phyloP scores from a whole-genome alignment of 169 alveolate genomes.

The Eimeria praecox region DNA sequence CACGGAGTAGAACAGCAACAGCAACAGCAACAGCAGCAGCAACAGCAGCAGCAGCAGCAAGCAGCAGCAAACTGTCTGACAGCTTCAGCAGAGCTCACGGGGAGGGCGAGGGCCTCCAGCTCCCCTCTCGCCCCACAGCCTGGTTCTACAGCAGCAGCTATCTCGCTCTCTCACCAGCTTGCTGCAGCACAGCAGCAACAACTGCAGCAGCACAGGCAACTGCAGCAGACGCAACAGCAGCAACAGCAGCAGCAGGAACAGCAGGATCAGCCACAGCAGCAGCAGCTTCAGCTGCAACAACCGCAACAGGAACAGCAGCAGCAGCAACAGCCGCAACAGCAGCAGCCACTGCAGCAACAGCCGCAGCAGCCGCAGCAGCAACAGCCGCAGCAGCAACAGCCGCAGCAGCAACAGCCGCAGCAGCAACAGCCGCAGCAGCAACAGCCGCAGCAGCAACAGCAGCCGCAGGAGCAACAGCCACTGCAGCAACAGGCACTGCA shows the following conservation, averaged over 20 bases:
- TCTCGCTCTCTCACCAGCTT: constrained; percentile 47
- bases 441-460: not conserved
- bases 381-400: constrained; percentile 3
- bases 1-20: not conserved
- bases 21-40: constrained; percentile 32
- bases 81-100: not conserved
- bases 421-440: constrained; percentile 1
- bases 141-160: not conserved
- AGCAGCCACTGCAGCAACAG: not conserved
- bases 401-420: not conserved
- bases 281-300: not conserved
- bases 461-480: not conserved
- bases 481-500: not conserved
- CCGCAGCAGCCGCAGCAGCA: not conserved
- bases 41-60: constrained; percentile 26
- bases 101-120: not conserved
- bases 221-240: too few relatives aligned
- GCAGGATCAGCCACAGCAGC: constrained; percentile 17
- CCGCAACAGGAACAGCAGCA: not conserved
- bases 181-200: constrained; percentile 33
- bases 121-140: not conserved
- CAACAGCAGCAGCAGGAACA: constrained; percentile 10
- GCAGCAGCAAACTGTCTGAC: constrained; percentile 13
- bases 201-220: too few relatives aligned
- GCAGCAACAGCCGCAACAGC: not conserved